These are phyloP conservation scores for Erodium moschatum DNA, from an alignment of 441 rosid species.

Conservation along the genomic window DNA sequence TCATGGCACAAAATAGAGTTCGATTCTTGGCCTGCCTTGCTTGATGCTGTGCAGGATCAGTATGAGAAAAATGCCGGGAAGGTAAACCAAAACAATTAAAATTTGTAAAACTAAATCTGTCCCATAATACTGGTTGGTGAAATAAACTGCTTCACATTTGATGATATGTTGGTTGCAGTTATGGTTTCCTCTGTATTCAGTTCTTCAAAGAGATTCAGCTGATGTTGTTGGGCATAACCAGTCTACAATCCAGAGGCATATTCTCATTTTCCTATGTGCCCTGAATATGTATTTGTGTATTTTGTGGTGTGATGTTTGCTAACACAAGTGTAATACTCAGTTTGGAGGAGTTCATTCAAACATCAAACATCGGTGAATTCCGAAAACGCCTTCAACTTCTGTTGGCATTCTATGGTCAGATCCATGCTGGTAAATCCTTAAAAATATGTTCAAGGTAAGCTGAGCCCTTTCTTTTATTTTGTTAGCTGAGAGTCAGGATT, in stretches of 20 bases:
- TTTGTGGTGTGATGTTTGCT: constrained; percentile 11
- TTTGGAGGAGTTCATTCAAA: constrained; percentile 77
- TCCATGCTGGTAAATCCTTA: constrained; percentile 50
- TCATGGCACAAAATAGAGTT: constrained; percentile 88
- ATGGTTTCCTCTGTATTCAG: constrained; percentile 86
- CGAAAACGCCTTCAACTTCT: constrained; percentile 80
- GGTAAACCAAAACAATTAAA: constrained; percentile 34
- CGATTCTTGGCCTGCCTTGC: constrained; percentile 77
- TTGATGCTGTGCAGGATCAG: constrained; percentile 76
- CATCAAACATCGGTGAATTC: constrained; percentile 85
- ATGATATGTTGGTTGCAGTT: constrained; percentile 49
- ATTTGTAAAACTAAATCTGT: constrained; percentile 19
- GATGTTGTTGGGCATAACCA: constrained; percentile 39
- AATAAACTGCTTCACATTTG: too few species aligned
- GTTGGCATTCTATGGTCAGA: constrained; percentile 72
- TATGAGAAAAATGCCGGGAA: constrained; percentile 71
- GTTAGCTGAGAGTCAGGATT: background rate
- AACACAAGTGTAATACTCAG: constrained; percentile 36
- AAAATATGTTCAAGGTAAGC: constrained; percentile 60
- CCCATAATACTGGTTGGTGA: background rate
- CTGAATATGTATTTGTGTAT: constrained; percentile 14
- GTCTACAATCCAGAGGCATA: constrained; percentile 62
- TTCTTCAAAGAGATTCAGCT: constrained; percentile 35
- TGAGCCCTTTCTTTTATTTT: background rate
- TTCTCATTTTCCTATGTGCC: constrained; percentile 11